A percentile compares a stretch with the other conserved stretches of the same genome.
Evolutionary conservation across 257 asterid species (phyloP).

Genomic region (Solanum bulbocastanum): DNA sequence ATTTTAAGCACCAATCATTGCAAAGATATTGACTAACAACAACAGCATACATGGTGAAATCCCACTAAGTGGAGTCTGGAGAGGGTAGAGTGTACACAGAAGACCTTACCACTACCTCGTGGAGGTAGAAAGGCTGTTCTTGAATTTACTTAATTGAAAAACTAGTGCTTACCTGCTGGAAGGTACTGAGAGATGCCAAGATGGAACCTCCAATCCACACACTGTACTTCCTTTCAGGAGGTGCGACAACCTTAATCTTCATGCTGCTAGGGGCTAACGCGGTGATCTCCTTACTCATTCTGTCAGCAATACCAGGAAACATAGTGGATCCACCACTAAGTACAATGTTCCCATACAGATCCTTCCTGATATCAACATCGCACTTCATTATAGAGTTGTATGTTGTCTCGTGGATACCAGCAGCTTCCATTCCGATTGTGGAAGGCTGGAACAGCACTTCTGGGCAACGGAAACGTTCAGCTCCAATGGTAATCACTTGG

Average conservation of each 20-base stretch:
- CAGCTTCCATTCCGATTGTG: background rate
- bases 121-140: no score
- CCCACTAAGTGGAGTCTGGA: no score
- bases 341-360: background rate
- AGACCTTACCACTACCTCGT: no score
- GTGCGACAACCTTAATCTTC: background rate
- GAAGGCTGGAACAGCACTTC: conserved; percentile 1
- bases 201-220: conserved; percentile 1
- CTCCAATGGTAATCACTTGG: conserved; percentile 1
- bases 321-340: conserved; percentile 5
- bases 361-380: background rate
- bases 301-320: conserved; percentile 4
- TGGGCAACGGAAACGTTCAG: conserved; percentile 2
- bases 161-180: background rate
- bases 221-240: conserved; percentile 6
- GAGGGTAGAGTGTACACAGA: no score
- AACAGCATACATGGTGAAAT: background rate
- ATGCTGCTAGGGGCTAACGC: conserved; percentile 1
- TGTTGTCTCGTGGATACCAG: background rate
- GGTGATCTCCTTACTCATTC: background rate
- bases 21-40: background rate
- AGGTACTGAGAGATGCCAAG: conserved; percentile 3
- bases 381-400: conserved; percentile 3
- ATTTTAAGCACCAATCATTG: background rate
- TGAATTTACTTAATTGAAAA: background rate